A percentile compares a stretch with the other conserved stretches of the same genome.
Conservation (phyloP, 2,329 filamentous ascomycete genomes). For the Aureobasidium uvarum region DNA sequence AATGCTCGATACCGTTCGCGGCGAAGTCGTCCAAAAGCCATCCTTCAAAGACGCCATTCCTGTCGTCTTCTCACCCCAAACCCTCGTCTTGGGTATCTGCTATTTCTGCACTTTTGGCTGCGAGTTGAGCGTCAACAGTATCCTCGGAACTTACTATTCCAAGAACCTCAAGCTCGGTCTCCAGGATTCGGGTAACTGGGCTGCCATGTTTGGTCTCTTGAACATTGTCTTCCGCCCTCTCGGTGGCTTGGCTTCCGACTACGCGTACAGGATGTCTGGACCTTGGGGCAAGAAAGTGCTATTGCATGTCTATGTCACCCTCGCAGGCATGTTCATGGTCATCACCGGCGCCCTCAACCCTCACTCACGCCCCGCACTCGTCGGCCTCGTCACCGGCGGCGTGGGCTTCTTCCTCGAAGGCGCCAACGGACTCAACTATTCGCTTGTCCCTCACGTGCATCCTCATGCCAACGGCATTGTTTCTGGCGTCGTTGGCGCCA, state of each 20-base stretch:
- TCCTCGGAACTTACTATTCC: constrained; percentile 59
- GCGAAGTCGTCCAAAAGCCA: constrained; percentile 63
- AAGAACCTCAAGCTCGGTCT: constrained; percentile 57
- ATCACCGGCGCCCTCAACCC: constrained; percentile 65
- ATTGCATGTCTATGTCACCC: constrained; percentile 56
- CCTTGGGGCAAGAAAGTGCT: constrained; percentile 66
- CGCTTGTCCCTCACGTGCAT: constrained; percentile 82
- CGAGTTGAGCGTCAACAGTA: constrained; percentile 60
- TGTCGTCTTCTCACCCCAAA: constrained; percentile 62
- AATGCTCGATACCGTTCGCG: constrained; percentile 55
- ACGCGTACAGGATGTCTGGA: constrained; percentile 53
- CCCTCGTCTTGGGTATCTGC: constrained; percentile 51
- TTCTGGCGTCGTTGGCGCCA: constrained; percentile 73
- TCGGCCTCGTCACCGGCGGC: constrained; percentile 72
- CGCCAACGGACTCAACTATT: constrained; percentile 82
- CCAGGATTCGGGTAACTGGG: constrained; percentile 59
- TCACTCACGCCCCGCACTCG: constrained; percentile 61
- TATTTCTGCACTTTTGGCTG: constrained; percentile 63
- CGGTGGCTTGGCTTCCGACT: constrained; percentile 61
- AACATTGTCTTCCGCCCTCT: constrained; percentile 67
- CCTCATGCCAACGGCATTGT: constrained; percentile 77
- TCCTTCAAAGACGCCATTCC: constrained; percentile 58
- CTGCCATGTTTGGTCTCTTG: constrained; percentile 72
- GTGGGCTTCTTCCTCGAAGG: constrained; percentile 82
- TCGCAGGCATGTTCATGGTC: constrained; percentile 60